Base-by-base conservation (phyloP, 345 rosid species). In the Populus alba region DNA sequence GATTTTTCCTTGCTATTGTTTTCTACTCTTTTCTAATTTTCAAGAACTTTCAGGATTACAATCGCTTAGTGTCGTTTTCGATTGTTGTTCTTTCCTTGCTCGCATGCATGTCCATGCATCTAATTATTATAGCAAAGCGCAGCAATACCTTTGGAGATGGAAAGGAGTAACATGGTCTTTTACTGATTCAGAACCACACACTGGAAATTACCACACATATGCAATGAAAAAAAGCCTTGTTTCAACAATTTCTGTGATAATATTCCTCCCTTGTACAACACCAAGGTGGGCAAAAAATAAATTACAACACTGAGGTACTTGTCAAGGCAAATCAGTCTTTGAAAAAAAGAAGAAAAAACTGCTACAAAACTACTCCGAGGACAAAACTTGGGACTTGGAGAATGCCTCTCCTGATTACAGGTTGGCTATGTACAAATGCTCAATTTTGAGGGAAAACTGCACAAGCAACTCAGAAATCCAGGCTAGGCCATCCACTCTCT, bases 351-450 rank as follows among this genome's bases (percentile, higher is more conserved):
- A 23, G 22, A 6, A 22, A 12, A 69, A 11, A 35, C 6, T 6
- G 7, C n/a, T 57, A 16, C 12, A 57, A 55, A 17, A 53, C 23
- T 39, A 61, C 25, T 57, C n/a, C 9, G 6, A 27, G 6, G 25
- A 7, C 27, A 55, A 49, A 78, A 75, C 70, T 31, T 33, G 66
- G 71, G 68, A 47, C 65, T 20, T 25, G 74, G 83, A 79, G 66
- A 83, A 76, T 55, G 15, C 71, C 49, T 69, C 84, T 41, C 45
- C 45, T 41, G 45, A 10, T 41, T 41, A 41, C 45, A 41, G 45
- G 15, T 10, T 41, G 45, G 45, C 76, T 68, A 81, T 81, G 41
- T 81, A 83, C 86, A 77, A 66, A 67, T 70, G 71, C 76, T 18
- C 77, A 33, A 63, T n/a, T 22, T 39, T 47, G 0, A 39, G 45